Base-by-base conservation (phyloP, 2,329 filamentous ascomycete species). In the Colletotrichum scovillei region DNA sequence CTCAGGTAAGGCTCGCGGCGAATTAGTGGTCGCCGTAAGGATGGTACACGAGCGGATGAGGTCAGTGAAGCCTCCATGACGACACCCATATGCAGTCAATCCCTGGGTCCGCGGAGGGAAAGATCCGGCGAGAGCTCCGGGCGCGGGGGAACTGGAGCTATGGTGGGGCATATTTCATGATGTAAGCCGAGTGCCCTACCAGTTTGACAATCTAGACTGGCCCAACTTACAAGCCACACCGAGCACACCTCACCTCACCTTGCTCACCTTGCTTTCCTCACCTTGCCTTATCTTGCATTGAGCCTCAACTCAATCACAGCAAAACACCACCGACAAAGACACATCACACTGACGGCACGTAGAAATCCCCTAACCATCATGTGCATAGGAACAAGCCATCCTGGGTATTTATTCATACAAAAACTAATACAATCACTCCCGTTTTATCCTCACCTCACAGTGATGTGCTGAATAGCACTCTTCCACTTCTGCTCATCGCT, bases 401-500 rank as follows among this genome's bases (percentile, higher is more conserved):
- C 19, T 35, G 60, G 70, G 60, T 70, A 59, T 73, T 70, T 65
- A 52, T 46, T 65, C 28, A 35, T 70, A 73, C 67, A 70, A 55
- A 55, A 38, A 59, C 58, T 69, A 53, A 55, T 28, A 55, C 66
- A 69, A 12, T n/a, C 24, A 2, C 24, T 14, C 22, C 26, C 63
- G 16, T 5, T 3, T 16, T 16, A 42, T 16, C 76, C 77, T 76
- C 64, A 83, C 63, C 82, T 78, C 56, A 81, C 81, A 19, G 81
- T 83, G 46, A 88, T 84, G 66, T 88, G 86, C 73, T 89, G 87
- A 19, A 97, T 92, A 3, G 93, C 95, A 22, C 92, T 89, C 83
- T 92, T 90, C 94, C 95, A 97, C 83, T 94, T 96, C 83, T 97
- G 92, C 83, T 97, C 93, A 77, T 98, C 95, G 35, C 82, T 77